These are phyloP conservation scores for Globisporangium nodosum DNA, from an alignment of 352 stramenopile genomes.

Conservation along the genomic window DNA sequence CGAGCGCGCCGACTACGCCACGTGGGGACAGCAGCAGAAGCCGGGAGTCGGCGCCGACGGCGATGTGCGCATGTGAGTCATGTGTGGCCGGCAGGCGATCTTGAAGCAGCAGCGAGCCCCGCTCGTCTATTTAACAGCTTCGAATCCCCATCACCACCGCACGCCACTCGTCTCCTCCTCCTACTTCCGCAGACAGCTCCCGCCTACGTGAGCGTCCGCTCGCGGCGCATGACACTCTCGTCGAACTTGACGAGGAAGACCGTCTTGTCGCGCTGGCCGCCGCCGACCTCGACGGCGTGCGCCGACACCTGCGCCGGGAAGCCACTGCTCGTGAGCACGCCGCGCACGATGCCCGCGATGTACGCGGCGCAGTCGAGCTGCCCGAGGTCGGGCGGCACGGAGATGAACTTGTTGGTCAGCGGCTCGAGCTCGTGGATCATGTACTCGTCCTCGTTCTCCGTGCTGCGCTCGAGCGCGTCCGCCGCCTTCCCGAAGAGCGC, in stretches of 20 bases:
- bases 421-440: constrained; percentile 96
- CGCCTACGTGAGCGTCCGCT: constrained; percentile 54
- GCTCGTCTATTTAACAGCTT: constrained; percentile 22
- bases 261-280: constrained; percentile 64
- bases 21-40: constrained; percentile 45
- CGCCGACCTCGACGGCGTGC: constrained; percentile 59
- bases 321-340: constrained; percentile 80
- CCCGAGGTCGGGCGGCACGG: constrained; percentile 92
- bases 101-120: constrained; percentile 1
- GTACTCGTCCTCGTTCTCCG: constrained; percentile 98
- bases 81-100: too few relatives aligned
- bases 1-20: constrained; percentile 72
- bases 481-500: constrained; percentile 95
- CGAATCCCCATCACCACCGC: background rate
- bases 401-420: constrained; percentile 96
- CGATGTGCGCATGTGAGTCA: constrained; percentile 40
- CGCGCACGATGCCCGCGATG: constrained; percentile 93
- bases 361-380: constrained; percentile 96
- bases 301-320: constrained; percentile 78
- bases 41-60: constrained; percentile 16
- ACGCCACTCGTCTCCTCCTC: background rate
- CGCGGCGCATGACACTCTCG: constrained; percentile 73
- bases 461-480: constrained; percentile 95
- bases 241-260: constrained; percentile 88
- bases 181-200: background rate